phyloP scores from a whole-genome alignment of 2,329 filamentous ascomycete genomes.

The Talaromyces sp. region DNA sequence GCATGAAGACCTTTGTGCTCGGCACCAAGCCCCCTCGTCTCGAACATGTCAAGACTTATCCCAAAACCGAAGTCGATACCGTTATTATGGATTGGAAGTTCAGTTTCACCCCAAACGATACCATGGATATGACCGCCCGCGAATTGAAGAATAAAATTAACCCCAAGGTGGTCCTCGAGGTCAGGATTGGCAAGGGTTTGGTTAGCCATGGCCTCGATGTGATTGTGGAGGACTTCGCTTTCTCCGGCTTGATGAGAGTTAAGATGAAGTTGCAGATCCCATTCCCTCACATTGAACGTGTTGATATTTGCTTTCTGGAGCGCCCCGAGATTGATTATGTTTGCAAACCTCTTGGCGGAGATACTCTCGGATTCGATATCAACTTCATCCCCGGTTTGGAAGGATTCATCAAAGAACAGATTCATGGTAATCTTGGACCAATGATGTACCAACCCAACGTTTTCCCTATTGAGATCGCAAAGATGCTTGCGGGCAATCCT shows the following conservation, averaged over 20 bases:
- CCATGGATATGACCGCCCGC: constrained; percentile 80
- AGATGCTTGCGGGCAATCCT: constrained; percentile 91
- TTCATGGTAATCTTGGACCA: constrained; percentile 86
- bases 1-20: constrained; percentile 88
- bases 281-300: constrained; percentile 90
- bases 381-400: constrained; percentile 97
- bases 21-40: constrained; percentile 93
- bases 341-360: constrained; percentile 94
- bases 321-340: constrained; percentile 91
- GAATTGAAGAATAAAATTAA: constrained; percentile 96
- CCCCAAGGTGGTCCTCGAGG: constrained; percentile 92
- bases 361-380: constrained; percentile 95
- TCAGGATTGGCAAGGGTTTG: constrained; percentile 91
- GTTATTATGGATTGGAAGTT: constrained; percentile 99
- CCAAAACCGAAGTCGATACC: constrained; percentile 89
- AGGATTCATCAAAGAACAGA: constrained; percentile 90
- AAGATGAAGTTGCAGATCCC: constrained; percentile 97
- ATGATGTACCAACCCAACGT: constrained; percentile 99
- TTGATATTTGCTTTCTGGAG: constrained; percentile 93
- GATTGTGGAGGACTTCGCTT: constrained; percentile 97
- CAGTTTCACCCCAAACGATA: constrained; percentile 96
- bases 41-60: constrained; percentile 98
- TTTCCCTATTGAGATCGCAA: constrained; percentile 96
- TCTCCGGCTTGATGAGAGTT: constrained; percentile 90
- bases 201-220: constrained; percentile 96